Conservation (phyloP, 495 filamentous ascomycete genomes). For the Xylaria scruposa region DNA sequence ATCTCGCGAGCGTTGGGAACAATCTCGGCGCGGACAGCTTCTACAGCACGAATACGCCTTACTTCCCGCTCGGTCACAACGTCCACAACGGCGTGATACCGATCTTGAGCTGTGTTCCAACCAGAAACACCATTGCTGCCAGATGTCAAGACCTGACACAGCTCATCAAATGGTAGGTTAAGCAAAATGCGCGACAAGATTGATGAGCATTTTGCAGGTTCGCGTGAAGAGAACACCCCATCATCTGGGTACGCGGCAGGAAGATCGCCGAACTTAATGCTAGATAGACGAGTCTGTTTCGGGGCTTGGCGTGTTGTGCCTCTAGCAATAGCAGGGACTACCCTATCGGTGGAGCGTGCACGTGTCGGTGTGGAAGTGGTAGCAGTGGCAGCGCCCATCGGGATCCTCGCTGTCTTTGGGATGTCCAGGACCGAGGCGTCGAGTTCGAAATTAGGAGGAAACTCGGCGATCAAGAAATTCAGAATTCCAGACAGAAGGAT, state of each 20-base stretch:
- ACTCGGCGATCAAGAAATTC: constrained; percentile 53
- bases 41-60: constrained; percentile 47
- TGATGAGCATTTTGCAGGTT: constrained; percentile 38
- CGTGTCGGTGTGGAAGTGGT: constrained; percentile 25
- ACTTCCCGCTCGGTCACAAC: constrained; percentile 68
- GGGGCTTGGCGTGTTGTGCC: constrained; percentile 39
- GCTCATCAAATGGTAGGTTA: constrained; percentile 66
- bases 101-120: constrained; percentile 49
- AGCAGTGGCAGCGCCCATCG: constrained; percentile 42
- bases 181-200: constrained; percentile 67
- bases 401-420: constrained; percentile 47
- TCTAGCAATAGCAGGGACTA: constrained; percentile 42
- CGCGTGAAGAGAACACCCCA: constrained; percentile 38
- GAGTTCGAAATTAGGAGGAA: constrained; percentile 57
- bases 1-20: constrained; percentile 37
- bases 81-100: constrained; percentile 53
- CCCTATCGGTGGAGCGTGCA: not conserved
- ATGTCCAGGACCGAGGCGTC: constrained; percentile 49
- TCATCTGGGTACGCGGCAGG: constrained; percentile 51
- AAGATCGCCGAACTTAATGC: constrained; percentile 71
- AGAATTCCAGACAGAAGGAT: constrained; percentile 47
- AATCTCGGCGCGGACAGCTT: constrained; percentile 39
- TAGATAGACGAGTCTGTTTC: constrained; percentile 54
- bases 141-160: constrained; percentile 64
- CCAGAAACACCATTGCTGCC: constrained; percentile 51